These are phyloP conservation scores for Cubamyces sp. DNA, from an alignment of 768 basidiomycete genomes.

Conservation along the genomic window DNA sequence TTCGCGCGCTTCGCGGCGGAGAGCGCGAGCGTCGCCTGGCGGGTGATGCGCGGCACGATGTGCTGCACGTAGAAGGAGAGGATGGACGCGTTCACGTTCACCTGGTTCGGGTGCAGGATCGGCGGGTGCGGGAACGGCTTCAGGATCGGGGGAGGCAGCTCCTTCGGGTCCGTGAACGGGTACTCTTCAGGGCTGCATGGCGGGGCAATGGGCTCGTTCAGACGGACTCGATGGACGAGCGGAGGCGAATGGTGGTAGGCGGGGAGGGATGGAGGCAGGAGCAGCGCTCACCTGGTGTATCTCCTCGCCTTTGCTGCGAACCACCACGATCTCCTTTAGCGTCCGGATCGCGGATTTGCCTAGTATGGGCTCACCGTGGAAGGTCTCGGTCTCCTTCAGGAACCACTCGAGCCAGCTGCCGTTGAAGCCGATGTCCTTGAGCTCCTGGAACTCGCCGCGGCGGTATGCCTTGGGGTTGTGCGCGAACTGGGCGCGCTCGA, in stretches of 20 bases:
- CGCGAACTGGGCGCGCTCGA: slow-evolving; percentile 97
- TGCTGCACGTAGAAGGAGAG: slow-evolving; percentile 84
- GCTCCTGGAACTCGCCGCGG: slow-evolving; percentile 76
- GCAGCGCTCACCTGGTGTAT: slow-evolving; percentile 76
- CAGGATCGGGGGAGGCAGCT: slow-evolving; percentile 84
- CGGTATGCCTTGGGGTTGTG: slow-evolving; percentile 91
- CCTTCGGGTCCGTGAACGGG: slow-evolving; percentile 73
- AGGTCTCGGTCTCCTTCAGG: slow-evolving; percentile 90
- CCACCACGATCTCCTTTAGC: background rate
- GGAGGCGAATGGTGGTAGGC: background rate
- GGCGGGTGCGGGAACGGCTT: slow-evolving; percentile 71
- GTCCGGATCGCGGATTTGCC: background rate
- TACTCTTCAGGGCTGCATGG: slow-evolving; percentile 90
- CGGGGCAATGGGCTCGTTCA: background rate
- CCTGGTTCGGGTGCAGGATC: slow-evolving; percentile 75
- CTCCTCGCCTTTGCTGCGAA: slow-evolving; percentile 88
- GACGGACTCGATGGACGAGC: no score
- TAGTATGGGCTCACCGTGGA: slow-evolving; percentile 68
- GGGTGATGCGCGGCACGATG: slow-evolving; percentile 90
- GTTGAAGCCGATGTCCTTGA: slow-evolving; percentile 70
- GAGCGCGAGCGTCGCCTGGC: slow-evolving; percentile 66
- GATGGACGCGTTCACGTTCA: slow-evolving; percentile 90
- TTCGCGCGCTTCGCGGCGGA: slow-evolving; percentile 66
- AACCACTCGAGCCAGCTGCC: slow-evolving; percentile 99
- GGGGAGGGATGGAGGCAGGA: background rate